Percentiles rank a stretch among this genome's conserved stretches.
Evolutionary conservation across 2,329 filamentous ascomycete genomes (phyloP).

Genomic region (Bipolaris zeicola): DNA sequence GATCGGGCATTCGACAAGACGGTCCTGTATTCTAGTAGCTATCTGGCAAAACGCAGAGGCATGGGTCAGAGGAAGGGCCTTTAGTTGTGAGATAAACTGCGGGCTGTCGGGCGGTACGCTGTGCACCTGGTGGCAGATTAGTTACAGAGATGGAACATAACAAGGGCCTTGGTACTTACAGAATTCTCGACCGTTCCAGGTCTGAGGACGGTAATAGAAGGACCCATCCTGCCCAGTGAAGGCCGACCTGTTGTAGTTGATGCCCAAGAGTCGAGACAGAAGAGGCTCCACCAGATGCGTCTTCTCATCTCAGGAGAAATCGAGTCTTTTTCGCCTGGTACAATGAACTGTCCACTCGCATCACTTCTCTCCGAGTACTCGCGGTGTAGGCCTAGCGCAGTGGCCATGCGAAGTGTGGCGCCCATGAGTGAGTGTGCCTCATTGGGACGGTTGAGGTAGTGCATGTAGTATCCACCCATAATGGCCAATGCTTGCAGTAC

Average conservation of each 20-base stretch:
- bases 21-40: constrained; percentile 76
- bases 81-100: constrained; percentile 60
- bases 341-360: constrained; percentile 22
- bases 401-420: constrained; percentile 75
- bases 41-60: constrained; percentile 82
- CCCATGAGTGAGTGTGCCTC: constrained; percentile 76
- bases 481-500: constrained; percentile 73
- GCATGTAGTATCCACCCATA: constrained; percentile 76
- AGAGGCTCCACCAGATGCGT: constrained; percentile 54
- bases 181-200: constrained; percentile 43
- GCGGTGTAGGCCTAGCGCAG: constrained; percentile 72
- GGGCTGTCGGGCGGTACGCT: constrained; percentile 41
- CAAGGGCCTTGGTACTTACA: constrained; percentile 23
- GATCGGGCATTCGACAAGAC: constrained; percentile 71
- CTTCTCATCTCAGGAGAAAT: constrained; percentile 49
- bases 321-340: constrained; percentile 38
- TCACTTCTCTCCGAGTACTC: constrained; percentile 57
- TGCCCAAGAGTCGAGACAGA: constrained; percentile 53
- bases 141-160: constrained; percentile 5
- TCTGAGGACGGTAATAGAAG: constrained; percentile 47
- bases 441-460: constrained; percentile 78
- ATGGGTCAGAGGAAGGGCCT: constrained; percentile 73
- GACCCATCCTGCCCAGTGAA: constrained; percentile 47
- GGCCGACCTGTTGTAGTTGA: constrained; percentile 53
- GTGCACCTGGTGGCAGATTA: constrained; percentile 13